phyloP scores from a whole-genome alignment of 169 alveolate genomes.

The Cardiosporidium cionae region DNA sequence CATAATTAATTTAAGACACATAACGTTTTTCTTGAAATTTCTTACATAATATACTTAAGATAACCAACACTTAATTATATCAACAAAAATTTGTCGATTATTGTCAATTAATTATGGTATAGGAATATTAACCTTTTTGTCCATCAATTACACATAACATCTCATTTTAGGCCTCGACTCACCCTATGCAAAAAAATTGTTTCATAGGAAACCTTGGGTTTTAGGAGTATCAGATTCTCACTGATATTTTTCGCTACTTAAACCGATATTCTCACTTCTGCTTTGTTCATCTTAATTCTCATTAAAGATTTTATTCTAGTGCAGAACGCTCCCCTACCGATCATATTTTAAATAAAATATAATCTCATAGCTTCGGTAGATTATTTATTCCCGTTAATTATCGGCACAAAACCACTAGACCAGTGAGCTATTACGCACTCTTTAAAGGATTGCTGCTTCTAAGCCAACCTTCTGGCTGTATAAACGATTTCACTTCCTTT shows the following conservation, averaged over 20 bases:
- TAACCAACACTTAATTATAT: background rate
- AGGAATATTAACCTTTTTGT: background rate
- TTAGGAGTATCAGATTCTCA: background rate
- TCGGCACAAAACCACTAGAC: background rate
- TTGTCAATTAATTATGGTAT: background rate
- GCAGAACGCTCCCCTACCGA: constrained; percentile 1
- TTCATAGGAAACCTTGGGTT: background rate
- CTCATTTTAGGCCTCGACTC: background rate
- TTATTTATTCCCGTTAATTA: background rate
- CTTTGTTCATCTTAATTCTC: background rate
- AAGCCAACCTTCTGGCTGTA: background rate
- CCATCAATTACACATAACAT: background rate
- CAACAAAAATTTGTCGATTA: background rate
- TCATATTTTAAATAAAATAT: too few species aligned
- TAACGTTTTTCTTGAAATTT: background rate
- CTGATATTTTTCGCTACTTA: background rate
- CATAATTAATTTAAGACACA: background rate
- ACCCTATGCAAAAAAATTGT: background rate
- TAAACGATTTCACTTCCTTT: background rate
- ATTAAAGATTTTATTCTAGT: background rate
- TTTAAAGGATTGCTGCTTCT: background rate
- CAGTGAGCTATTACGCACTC: background rate
- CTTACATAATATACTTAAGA: background rate
- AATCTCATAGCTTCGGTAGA: background rate
- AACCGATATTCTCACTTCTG: background rate